Conservation (phyloP, 176 grass and related monocot genomes). For the Pontederia paniculata region DNA sequence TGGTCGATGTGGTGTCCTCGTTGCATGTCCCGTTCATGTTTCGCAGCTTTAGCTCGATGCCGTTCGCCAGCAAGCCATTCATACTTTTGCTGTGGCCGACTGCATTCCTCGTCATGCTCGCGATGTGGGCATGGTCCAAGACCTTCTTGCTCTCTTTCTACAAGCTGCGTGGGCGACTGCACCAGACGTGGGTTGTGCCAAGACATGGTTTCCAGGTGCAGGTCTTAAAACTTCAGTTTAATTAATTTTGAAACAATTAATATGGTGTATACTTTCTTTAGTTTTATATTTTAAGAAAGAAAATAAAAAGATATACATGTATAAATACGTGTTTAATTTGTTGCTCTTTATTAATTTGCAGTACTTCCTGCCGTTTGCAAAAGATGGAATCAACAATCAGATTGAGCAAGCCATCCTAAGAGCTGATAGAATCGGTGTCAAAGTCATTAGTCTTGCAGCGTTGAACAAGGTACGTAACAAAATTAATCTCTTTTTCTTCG, state of each 20-base stretch:
- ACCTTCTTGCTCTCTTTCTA: background rate
- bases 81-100: constrained; percentile 30
- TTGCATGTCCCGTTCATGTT: constrained; percentile 56
- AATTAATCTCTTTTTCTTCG: background rate
- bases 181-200: background rate
- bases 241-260: too few species aligned
- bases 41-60: constrained; percentile 34
- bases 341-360: constrained; percentile 11
- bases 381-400: constrained; percentile 68
- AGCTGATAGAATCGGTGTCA: constrained; percentile 64
- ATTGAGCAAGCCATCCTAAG: constrained; percentile 79
- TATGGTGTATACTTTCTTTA: too few species aligned
- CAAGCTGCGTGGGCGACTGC: too few species aligned
- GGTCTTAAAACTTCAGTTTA: too few species aligned
- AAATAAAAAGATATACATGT: too few species aligned
- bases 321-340: background rate
- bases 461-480: constrained; percentile 55
- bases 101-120: constrained; percentile 19
- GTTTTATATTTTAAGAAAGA: too few species aligned
- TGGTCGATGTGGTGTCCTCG: constrained; percentile 65
- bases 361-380: constrained; percentile 76
- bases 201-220: constrained; percentile 73
- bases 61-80: constrained; percentile 26
- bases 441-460: constrained; percentile 85
- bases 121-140: constrained; percentile 4